A percentile compares a stretch with the other conserved stretches of the same genome.
These are phyloP conservation scores for Clitoria ternatea DNA, from an alignment of 306 rosid genomes.

Conservation along the genomic window DNA sequence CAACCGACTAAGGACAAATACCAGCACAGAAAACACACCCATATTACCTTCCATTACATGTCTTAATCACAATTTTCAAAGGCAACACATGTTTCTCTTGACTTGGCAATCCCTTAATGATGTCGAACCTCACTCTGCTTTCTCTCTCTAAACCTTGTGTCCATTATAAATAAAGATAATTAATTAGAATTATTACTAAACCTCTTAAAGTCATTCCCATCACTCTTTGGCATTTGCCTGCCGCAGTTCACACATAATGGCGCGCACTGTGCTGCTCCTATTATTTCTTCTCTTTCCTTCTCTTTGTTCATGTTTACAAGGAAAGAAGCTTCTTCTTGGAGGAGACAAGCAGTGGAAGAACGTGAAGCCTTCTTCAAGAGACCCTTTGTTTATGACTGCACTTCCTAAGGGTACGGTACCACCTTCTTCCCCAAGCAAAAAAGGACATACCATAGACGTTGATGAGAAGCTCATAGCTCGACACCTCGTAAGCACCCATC, in stretches of 20 bases:
- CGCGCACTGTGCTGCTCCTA: slow-evolving; percentile 38
- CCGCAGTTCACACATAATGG: slow-evolving; percentile 36
- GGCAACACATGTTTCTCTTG: neutral
- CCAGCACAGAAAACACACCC: neutral
- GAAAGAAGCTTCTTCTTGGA: slow-evolving; percentile 39
- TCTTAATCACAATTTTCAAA: neutral
- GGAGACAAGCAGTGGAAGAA: neutral
- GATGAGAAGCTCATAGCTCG: slow-evolving; percentile 60
- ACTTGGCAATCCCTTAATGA: neutral
- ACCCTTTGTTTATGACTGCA: slow-evolving; percentile 42
- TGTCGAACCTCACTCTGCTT: neutral
- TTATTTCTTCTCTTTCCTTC: slow-evolving; percentile 35
- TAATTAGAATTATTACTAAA: neutral
- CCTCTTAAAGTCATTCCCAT: neutral
- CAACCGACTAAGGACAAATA: too few relatives aligned
- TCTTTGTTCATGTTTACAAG: slow-evolving; percentile 33
- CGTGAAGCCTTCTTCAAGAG: neutral
- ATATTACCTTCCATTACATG: neutral
- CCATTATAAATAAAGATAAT: neutral
- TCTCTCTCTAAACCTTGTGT: neutral
- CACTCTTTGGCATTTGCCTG: neutral
- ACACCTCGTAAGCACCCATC: slow-evolving; percentile 48
- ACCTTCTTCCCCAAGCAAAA: slow-evolving; percentile 63
- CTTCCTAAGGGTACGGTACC: slow-evolving; percentile 81
- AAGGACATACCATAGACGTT: slow-evolving; percentile 46